Conservation (phyloP, 2,329 filamentous ascomycete species). For the Alternaria metachromatica region DNA sequence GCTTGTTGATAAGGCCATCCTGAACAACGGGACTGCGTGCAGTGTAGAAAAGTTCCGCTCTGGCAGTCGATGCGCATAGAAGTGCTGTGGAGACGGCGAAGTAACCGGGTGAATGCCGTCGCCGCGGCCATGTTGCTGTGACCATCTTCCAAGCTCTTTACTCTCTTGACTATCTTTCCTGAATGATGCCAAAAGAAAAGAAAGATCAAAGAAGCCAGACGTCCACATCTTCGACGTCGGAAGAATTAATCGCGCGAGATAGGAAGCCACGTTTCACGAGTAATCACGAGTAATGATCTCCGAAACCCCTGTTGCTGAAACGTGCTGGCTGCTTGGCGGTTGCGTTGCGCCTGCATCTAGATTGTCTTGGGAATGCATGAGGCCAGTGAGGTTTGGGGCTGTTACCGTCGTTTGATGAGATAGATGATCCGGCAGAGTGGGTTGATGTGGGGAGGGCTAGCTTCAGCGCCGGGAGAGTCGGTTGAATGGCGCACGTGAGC, state of each 20-base stretch:
- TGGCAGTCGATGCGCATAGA: constrained; percentile 7
- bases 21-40: constrained; percentile 27
- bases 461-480: constrained; percentile 9
- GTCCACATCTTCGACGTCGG: not conserved
- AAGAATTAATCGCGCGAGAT: not conserved
- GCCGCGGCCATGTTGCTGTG: not conserved
- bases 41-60: constrained; percentile 24
- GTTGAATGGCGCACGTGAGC: constrained; percentile 9
- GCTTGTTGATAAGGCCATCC: constrained; percentile 23
- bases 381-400: not conserved
- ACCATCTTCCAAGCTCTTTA: constrained; percentile 6
- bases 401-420: constrained; percentile 5
- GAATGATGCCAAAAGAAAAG: not conserved
- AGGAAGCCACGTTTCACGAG: constrained; percentile 29
- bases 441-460: constrained; percentile 8
- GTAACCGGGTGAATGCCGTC: not conserved
- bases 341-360: constrained; percentile 3
- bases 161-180: no score
- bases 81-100: constrained; percentile 2
- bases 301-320: constrained; percentile 19
- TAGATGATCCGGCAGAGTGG: constrained; percentile 16
- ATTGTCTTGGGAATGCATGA: constrained; percentile 4
- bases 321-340: constrained; percentile 17
- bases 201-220: not conserved
- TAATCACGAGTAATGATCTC: constrained; percentile 16